Conservation (phyloP, 108 stramenopile species). For the Skeletonema grethae region DNA sequence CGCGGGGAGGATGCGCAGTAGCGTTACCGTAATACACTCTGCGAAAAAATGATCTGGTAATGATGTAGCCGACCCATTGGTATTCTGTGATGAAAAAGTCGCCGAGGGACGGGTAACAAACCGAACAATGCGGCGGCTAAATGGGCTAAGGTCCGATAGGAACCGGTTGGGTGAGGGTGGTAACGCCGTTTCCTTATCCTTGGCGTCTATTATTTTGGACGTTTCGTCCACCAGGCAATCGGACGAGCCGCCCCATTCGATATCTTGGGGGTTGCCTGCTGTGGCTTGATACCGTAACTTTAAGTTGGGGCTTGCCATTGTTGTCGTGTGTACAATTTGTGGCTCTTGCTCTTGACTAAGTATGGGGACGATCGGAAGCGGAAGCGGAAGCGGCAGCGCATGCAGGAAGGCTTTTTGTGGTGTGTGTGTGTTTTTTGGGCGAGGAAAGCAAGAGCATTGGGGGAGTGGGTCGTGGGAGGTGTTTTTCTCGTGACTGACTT, state of each 20-base stretch:
- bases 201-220: not conserved
- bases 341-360: conserved; percentile 28
- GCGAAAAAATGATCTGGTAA: conserved; percentile 18
- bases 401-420: no score
- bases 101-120: conserved; percentile 16
- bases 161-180: conserved; percentile 1
- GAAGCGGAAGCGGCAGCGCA: no score
- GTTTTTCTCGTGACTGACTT: not conserved
- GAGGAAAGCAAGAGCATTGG: not conserved
- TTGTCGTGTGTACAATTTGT: not conserved
- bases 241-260: not conserved
- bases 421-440: not conserved
- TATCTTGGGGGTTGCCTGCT: conserved; percentile 5
- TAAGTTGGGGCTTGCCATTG: not conserved
- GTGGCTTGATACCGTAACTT: conserved; percentile 5
- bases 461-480: not conserved
- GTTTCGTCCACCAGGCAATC: not conserved
- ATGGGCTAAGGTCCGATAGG: conserved; percentile 23
- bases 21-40: conserved; percentile 14
- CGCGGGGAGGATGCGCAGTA: conserved; percentile 15
- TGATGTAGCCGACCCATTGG: not conserved
- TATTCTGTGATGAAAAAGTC: no score
- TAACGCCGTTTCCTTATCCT: not conserved
- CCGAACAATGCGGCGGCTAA: conserved; percentile 22
- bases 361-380: no score